Percentiles rank a stretch among this genome's conserved stretches.
phyloP scores from a whole-genome alignment of 129 eudicot genomes.

The Flaveria bidentis region DNA sequence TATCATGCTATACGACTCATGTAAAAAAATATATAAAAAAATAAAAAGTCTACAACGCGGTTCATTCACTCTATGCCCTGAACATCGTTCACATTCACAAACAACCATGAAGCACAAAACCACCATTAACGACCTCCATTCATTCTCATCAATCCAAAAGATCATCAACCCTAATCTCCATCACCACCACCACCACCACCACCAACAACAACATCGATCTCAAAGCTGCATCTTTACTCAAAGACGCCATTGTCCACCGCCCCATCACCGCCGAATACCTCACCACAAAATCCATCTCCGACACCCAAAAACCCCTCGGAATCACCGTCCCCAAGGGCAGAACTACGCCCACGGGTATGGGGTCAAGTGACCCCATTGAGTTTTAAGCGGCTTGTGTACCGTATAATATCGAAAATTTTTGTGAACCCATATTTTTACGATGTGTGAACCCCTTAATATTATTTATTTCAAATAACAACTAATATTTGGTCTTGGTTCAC shows the following conservation, averaged over 20 bases:
- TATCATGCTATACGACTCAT: no score
- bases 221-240: slow-evolving; percentile 71
- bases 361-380: no score
- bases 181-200: background rate
- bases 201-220: slow-evolving; percentile 35
- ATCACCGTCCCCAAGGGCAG: slow-evolving; percentile 41
- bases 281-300: slow-evolving; percentile 58
- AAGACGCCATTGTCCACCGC: slow-evolving; percentile 58
- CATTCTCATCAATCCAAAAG: slow-evolving; percentile 21
- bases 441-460: no score
- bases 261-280: slow-evolving; percentile 59
- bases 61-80: background rate
- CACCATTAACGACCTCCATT: slow-evolving; percentile 11
- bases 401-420: no score
- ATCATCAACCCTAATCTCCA: slow-evolving; percentile 10
- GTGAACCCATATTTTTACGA: no score
- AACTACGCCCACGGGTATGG: no score
- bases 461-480: no score
- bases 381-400: no score
- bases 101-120: slow-evolving; percentile 25
- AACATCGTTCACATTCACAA: background rate
- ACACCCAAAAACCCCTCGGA: slow-evolving; percentile 71
- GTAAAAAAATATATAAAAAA: no score
- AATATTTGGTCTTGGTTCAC: no score
- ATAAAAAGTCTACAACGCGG: no score